These are phyloP conservation scores for Daldinia loculata DNA, from an alignment of 495 filamentous ascomycete species.

Conservation along the genomic window DNA sequence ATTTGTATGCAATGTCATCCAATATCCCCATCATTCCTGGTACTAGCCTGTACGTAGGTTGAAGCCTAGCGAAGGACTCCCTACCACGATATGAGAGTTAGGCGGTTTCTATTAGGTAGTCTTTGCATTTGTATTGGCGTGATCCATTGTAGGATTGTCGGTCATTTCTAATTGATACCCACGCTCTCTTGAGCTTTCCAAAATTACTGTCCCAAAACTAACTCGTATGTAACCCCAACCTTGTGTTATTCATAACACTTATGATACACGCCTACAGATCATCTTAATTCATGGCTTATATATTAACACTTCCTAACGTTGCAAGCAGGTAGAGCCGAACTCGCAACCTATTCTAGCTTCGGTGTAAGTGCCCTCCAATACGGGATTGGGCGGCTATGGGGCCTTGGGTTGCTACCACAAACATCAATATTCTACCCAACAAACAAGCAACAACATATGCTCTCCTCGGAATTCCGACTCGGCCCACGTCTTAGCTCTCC, in stretches of 20 bases:
- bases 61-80: neutral
- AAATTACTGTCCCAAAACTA: neutral
- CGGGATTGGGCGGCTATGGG: neutral
- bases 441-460: neutral
- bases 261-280: neutral
- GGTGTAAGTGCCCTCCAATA: neutral
- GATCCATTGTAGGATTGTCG: slow-evolving; percentile 8
- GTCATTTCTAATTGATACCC: slow-evolving; percentile 29
- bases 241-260: neutral
- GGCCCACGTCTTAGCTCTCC: neutral
- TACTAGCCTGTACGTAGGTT: neutral
- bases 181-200: slow-evolving; percentile 20
- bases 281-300: neutral
- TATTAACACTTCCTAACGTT: too few species aligned
- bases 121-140: slow-evolving; percentile 1
- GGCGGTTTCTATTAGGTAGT: neutral
- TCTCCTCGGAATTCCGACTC: neutral
- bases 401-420: neutral
- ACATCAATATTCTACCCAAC: neutral
- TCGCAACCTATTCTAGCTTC: neutral
- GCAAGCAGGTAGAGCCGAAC: neutral
- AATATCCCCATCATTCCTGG: neutral
- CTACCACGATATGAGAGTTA: neutral
- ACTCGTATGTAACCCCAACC: neutral
- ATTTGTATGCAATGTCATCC: neutral